These are phyloP conservation scores for Colletotrichum sp. DNA, from an alignment of 2,329 filamentous ascomycete genomes.

Conservation along the genomic window DNA sequence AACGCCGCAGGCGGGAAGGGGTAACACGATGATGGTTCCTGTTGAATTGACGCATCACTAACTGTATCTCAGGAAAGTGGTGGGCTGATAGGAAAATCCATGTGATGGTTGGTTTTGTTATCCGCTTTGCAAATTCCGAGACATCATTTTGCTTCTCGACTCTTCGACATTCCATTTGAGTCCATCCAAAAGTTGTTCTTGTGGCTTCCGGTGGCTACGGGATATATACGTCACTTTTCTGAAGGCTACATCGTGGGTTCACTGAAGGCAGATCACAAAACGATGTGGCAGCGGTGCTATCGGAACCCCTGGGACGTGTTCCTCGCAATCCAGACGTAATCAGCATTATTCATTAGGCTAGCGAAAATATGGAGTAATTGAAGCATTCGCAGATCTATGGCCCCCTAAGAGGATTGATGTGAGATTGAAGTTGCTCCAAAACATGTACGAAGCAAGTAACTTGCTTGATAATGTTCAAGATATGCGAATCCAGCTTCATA, in stretches of 20 bases:
- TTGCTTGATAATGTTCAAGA: neutral
- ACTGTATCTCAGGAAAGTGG: neutral
- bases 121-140: fast-evolving
- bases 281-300: neutral
- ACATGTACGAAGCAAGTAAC: neutral
- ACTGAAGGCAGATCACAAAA: neutral
- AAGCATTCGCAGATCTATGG: too few species aligned
- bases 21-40: neutral
- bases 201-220: neutral
- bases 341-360: neutral
- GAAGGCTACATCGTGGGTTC: neutral
- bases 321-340: neutral
- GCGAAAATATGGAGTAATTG: neutral
- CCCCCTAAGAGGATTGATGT: too few species aligned
- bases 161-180: neutral
- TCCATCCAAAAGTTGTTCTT: neutral
- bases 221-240: fast-evolving
- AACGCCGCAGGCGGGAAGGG: neutral
- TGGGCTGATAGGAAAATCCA: neutral
- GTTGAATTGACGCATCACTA: neutral
- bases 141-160: neutral
- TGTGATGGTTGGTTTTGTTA: neutral
- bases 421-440: neutral
- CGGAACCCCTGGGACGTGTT: neutral
- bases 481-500: neutral